A percentile compares a stretch with the other conserved stretches of the same genome.
Conservation (phyloP, 148 eudicot genomes). For the Rhododendron simsii region DNA sequence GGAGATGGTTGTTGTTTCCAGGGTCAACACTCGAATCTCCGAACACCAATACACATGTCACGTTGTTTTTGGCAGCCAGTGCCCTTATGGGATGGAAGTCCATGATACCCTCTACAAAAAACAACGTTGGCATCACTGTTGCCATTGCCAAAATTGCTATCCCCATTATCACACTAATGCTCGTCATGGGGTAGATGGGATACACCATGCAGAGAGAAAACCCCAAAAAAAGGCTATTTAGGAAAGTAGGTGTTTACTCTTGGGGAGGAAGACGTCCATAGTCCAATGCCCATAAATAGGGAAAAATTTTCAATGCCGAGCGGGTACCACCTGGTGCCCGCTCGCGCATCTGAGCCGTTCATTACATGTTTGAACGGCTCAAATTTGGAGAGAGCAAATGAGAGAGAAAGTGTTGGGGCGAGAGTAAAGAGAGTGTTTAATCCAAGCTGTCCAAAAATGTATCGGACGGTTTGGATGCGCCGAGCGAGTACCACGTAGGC, state of each 20-base stretch:
- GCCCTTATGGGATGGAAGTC: slow-evolving; percentile 16
- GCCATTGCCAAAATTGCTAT: neutral
- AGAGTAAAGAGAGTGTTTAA: no score
- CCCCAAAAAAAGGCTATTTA: neutral
- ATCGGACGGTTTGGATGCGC: no score
- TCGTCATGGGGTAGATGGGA: neutral
- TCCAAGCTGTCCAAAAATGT: no score
- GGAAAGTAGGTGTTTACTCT: neutral
- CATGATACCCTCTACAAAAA: slow-evolving; percentile 6
- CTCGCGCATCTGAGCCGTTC: no score
- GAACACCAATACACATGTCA: slow-evolving; percentile 44
- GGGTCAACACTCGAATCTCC: slow-evolving; percentile 89
- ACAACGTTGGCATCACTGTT: neutral
- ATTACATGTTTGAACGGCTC: no score
- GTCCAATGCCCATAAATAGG: neutral
- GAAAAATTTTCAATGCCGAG: no score
- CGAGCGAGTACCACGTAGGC: no score
- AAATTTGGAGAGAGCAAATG: no score
- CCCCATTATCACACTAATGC: neutral
- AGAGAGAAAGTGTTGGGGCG: no score
- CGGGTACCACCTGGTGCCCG: no score
- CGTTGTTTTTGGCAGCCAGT: slow-evolving; percentile 22
- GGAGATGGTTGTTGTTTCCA: slow-evolving; percentile 44
- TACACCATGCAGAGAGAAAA: neutral
- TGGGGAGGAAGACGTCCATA: neutral